phyloP scores from a whole-genome alignment of 192 early-diverging fungal species.

The Entomortierella lignicola region DNA sequence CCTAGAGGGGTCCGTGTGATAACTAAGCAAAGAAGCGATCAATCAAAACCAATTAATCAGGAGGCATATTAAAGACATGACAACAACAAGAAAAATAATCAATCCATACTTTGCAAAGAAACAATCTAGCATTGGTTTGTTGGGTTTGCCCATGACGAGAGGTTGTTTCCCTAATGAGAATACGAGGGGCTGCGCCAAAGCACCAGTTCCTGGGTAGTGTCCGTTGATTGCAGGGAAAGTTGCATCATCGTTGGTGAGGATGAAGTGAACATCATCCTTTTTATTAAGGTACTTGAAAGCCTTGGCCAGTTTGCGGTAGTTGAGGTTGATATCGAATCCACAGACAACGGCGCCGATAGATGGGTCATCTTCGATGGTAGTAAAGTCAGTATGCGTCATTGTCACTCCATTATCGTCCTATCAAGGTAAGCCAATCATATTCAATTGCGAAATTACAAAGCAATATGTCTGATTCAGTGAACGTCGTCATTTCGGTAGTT shows the following conservation, averaged over 20 bases:
- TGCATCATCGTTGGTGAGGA: conserved; percentile 93
- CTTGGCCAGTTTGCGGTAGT: conserved; percentile 93
- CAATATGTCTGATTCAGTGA: not conserved
- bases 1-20: conserved; percentile 77
- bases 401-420: conserved; percentile 37
- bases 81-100: not conserved
- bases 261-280: conserved; percentile 77
- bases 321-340: conserved; percentile 93
- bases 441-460: not conserved
- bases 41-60: not conserved
- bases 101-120: conserved; percentile 80
- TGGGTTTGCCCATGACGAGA: conserved; percentile 93
- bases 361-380: conserved; percentile 47
- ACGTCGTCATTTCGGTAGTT: too few relatives aligned
- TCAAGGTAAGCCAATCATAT: not conserved
- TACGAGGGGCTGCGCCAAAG: conserved; percentile 79
- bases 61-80: not conserved
- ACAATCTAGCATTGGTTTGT: conserved; percentile 92
- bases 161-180: conserved; percentile 85
- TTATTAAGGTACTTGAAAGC: conserved; percentile 86
- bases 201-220: conserved; percentile 87
- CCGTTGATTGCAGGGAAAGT: conserved; percentile 86
- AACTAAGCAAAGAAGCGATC: conserved; percentile 33
- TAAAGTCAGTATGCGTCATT: conserved; percentile 38
- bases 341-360: conserved; percentile 90